Conservation (phyloP, 306 rosid species). For the Sechiopsis laciniata region DNA sequence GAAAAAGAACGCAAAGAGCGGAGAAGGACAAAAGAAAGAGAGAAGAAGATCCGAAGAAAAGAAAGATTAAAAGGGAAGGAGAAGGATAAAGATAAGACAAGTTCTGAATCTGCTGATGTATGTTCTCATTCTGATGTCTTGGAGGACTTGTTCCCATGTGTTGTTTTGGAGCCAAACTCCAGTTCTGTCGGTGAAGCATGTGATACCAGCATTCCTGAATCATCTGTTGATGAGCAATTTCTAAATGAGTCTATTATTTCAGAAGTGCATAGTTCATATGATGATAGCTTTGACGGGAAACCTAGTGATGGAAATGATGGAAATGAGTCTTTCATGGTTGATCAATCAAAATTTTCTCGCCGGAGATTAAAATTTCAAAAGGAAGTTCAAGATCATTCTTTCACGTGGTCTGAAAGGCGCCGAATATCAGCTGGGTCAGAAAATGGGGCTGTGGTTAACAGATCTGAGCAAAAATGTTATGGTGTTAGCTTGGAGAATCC, state of each 20-base stretch:
- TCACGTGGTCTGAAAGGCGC: constrained; percentile 75
- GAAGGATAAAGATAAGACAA: constrained; percentile 54
- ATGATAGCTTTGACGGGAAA: constrained; percentile 50
- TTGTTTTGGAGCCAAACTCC: constrained; percentile 51
- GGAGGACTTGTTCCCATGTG: constrained; percentile 47
- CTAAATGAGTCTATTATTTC: constrained; percentile 35
- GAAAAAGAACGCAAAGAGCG: constrained; percentile 98
- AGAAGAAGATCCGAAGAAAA: constrained; percentile 86
- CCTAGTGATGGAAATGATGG: constrained; percentile 37
- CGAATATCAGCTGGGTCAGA: constrained; percentile 52
- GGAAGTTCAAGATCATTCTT: constrained; percentile 61
- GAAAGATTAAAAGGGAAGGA: constrained; percentile 94
- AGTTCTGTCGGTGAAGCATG: constrained; percentile 48
- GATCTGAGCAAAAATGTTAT: constrained; percentile 51
- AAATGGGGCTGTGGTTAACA: constrained; percentile 37
- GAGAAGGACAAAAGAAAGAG: constrained; percentile 83
- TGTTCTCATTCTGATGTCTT: constrained; percentile 44
- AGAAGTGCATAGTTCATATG: constrained; percentile 38
- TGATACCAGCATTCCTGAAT: constrained; percentile 49
- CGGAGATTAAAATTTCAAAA: constrained; percentile 51
- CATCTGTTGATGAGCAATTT: constrained; percentile 50
- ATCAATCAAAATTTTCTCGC: constrained; percentile 53
- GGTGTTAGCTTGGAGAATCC: constrained; percentile 56
- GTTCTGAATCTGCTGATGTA: constrained; percentile 42
- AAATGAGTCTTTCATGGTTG: constrained; percentile 44